Percentiles rank a stretch among this genome's conserved stretches.
Evolutionary conservation across 805 yeast species (phyloP).

Genomic region (Blastobotrys peoriensis): DNA sequence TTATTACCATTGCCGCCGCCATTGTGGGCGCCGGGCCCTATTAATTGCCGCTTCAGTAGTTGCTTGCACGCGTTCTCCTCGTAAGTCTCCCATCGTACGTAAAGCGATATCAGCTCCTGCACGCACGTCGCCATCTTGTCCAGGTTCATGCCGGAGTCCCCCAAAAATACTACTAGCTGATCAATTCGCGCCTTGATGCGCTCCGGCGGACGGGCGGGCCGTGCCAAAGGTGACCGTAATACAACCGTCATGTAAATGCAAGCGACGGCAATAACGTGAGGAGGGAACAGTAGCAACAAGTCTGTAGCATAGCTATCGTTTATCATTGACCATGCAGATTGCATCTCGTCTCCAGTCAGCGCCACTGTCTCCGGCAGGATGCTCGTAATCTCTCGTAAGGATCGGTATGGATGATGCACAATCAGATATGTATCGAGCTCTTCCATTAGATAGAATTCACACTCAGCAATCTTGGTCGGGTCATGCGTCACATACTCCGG

Average conservation of each 20-base stretch:
- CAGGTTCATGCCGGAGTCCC: constrained; percentile 68
- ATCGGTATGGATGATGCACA: constrained; percentile 37
- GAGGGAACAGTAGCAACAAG: constrained; percentile 74
- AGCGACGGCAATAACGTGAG: constrained; percentile 79
- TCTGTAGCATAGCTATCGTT: constrained; percentile 90
- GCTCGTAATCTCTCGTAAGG: constrained; percentile 32
- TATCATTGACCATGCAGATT: constrained; percentile 81
- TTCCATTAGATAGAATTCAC: constrained; percentile 89
- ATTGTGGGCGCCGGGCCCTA: neutral
- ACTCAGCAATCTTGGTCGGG: constrained; percentile 85
- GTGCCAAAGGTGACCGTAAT: constrained; percentile 33
- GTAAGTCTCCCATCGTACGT: constrained; percentile 82
- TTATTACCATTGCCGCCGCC: neutral
- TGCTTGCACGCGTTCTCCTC: constrained; percentile 39
- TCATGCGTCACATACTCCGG: constrained; percentile 93
- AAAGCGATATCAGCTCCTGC: constrained; percentile 75
- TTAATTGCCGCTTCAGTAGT: neutral
- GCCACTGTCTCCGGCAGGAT: constrained; percentile 49
- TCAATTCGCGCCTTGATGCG: constrained; percentile 42
- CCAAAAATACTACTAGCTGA: constrained; percentile 58
- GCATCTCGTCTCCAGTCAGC: constrained; percentile 51
- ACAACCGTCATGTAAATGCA: constrained; percentile 75
- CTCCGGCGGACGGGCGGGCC: constrained; percentile 30
- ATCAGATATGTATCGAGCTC: constrained; percentile 50
- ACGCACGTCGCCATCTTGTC: constrained; percentile 74